phyloP scores from a whole-genome alignment of 805 yeast genomes.

The Wickerhamiella galacta region DNA sequence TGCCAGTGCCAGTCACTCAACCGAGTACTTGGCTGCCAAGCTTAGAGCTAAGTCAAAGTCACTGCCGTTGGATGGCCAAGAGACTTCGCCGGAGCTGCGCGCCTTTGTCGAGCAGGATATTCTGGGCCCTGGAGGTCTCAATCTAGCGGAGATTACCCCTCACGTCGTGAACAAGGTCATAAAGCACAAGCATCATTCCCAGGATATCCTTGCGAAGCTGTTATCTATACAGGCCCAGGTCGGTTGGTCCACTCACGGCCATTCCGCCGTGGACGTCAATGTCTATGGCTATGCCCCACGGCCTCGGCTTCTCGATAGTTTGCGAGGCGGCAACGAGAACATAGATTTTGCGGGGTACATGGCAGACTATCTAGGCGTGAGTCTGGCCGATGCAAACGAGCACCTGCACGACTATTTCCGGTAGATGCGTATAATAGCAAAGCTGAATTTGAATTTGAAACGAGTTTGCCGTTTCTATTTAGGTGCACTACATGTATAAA shows the following conservation, averaged over 20 bases:
- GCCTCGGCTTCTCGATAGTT: slow-evolving; percentile 16
- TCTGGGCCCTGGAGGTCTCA: slow-evolving; percentile 42
- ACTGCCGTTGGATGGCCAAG: too few relatives aligned
- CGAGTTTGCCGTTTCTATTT: too few relatives aligned
- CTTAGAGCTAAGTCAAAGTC: slow-evolving; percentile 22
- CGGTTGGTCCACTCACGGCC: slow-evolving; percentile 97
- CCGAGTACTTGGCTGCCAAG: slow-evolving; percentile 45
- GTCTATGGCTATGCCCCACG: slow-evolving; percentile 60
- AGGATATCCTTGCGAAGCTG: slow-evolving; percentile 46
- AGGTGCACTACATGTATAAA: too few relatives aligned
- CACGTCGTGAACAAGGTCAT: slow-evolving; percentile 37
- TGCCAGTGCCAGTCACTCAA: slow-evolving; percentile 53
- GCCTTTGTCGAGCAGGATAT: slow-evolving; percentile 37
- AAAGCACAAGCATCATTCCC: slow-evolving; percentile 20
- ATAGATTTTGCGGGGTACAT: slow-evolving; percentile 67
- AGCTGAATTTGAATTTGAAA: too few relatives aligned
- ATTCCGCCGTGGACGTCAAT: slow-evolving; percentile 89
- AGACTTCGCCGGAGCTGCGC: slow-evolving; percentile 21
- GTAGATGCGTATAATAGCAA: too few relatives aligned
- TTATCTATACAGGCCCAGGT: slow-evolving; percentile 69
- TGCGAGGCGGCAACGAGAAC: slow-evolving; percentile 66
- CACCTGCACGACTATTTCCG: too few relatives aligned
- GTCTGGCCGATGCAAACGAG: slow-evolving; percentile 6
- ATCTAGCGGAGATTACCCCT: slow-evolving; percentile 38
- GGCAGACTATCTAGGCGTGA: slow-evolving; percentile 31